These are phyloP conservation scores for Inga leiocalycina DNA, from an alignment of 306 rosid species.

Conservation along the genomic window DNA sequence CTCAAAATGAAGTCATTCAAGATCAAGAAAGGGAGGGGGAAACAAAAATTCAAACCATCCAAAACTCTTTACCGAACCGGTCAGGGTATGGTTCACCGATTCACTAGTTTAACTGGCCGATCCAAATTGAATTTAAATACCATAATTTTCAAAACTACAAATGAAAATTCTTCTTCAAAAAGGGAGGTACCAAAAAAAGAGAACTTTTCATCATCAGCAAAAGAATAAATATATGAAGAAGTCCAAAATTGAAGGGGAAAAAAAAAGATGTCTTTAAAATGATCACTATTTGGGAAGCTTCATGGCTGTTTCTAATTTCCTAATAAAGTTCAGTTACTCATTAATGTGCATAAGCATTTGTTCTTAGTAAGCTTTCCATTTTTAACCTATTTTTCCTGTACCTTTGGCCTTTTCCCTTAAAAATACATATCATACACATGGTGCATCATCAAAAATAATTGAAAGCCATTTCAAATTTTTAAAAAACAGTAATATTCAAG, in stretches of 20 bases:
- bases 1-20: too few relatives aligned
- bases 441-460: not conserved
- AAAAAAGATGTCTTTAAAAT: not conserved
- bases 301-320: slow-evolving; percentile 13
- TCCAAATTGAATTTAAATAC: too few relatives aligned
- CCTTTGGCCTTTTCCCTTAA: not conserved
- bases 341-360: slow-evolving; percentile 18
- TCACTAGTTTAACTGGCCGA: too few relatives aligned
- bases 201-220: not conserved
- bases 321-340: not conserved
- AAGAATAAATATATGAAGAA: not conserved
- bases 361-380: slow-evolving; percentile 5
- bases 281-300: slow-evolving; percentile 15
- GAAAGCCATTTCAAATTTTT: not conserved
- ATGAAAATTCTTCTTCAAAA: not conserved
- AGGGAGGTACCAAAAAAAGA: not conserved
- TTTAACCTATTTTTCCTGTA: not conserved
- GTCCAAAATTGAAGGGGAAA: not conserved
- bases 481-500: not conserved
- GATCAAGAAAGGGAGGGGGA: too few relatives aligned
- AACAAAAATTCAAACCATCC: too few relatives aligned
- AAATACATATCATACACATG: not conserved
- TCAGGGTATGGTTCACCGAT: too few relatives aligned
- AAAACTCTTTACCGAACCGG: too few relatives aligned
- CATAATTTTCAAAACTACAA: too few relatives aligned